Evolutionary conservation across 1,284 basidiomycete species (phyloP).

Genomic region (Malassezia dermatis): DNA sequence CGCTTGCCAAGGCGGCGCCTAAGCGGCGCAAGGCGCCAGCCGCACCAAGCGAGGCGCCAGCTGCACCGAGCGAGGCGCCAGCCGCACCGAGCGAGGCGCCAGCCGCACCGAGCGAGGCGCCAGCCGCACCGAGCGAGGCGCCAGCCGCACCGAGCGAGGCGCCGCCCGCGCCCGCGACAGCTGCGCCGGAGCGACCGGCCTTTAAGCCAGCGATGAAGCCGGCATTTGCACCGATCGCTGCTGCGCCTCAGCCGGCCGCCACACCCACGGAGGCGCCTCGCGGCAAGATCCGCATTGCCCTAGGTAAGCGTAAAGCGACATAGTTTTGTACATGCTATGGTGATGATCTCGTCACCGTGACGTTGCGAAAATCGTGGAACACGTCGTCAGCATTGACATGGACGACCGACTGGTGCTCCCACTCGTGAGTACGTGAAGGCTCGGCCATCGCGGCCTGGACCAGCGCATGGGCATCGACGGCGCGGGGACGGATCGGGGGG

Average conservation of each 20-base stretch:
- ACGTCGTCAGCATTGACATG: background rate
- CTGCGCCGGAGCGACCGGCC: background rate
- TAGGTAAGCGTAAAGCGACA: conserved; percentile 15
- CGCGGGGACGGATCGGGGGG: conserved; percentile 78
- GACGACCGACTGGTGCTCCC: conserved; percentile 13
- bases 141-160: too few species aligned
- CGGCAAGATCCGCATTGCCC: conserved; percentile 10
- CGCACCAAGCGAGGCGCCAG: background rate
- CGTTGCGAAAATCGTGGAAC: conserved; percentile 11
- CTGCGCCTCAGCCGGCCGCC: background rate
- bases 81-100: background rate
- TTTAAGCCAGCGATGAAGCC: conserved; percentile 12
- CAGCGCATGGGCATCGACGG: background rate
- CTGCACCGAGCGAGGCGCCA: background rate
- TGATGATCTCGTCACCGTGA: conserved; percentile 2
- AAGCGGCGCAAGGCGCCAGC: background rate
- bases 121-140: background rate
- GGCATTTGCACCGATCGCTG: conserved; percentile 7
- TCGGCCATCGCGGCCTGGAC: conserved; percentile 1
- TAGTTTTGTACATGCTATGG: conserved; percentile 3
- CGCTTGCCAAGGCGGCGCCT: background rate
- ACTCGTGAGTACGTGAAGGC: conserved; percentile 6
- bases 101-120: too few species aligned
- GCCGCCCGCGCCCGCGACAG: background rate
- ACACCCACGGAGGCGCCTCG: conserved; percentile 1